These are phyloP conservation scores for Acrocalymma vagum DNA, from an alignment of 2,329 filamentous ascomycete genomes.

Conservation along the genomic window DNA sequence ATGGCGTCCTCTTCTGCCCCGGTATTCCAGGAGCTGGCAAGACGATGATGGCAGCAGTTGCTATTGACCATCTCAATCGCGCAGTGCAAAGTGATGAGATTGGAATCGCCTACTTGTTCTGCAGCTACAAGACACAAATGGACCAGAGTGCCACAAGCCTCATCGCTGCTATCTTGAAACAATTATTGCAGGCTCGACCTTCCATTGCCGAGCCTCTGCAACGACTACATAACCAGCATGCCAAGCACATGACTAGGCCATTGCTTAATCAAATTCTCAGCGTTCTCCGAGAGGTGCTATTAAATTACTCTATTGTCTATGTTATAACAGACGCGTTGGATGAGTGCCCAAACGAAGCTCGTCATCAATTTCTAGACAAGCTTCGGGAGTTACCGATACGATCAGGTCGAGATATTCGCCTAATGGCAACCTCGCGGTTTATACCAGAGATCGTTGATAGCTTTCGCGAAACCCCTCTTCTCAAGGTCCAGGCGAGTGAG, in stretches of 20 bases:
- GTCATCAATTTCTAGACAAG: slow-evolving; percentile 11
- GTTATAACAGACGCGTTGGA: no score
- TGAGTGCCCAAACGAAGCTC: slow-evolving; percentile 28
- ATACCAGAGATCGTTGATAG: slow-evolving; percentile 16
- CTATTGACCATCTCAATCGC: slow-evolving; percentile 18
- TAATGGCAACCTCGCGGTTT: slow-evolving; percentile 23
- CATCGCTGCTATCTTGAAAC: slow-evolving; percentile 35
- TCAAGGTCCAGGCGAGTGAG: slow-evolving; percentile 24
- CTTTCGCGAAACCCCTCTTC: slow-evolving; percentile 8
- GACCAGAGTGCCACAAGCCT: no score
- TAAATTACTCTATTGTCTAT: no score
- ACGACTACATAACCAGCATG: slow-evolving; percentile 26
- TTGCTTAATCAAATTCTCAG: no score
- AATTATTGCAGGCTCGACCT: slow-evolving; percentile 34
- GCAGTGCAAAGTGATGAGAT: neutral
- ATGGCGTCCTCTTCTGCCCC: slow-evolving; percentile 21
- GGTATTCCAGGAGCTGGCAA: slow-evolving; percentile 31
- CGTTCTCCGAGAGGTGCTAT: no score
- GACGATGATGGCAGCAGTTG: slow-evolving; percentile 24
- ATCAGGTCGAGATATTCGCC: slow-evolving; percentile 10
- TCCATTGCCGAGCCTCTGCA: slow-evolving; percentile 17
- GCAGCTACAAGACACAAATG: slow-evolving; percentile 40
- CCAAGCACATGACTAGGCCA: no score
- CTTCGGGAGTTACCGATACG: no score
- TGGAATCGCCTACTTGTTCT: slow-evolving; percentile 44